Base-by-base conservation (phyloP, 2,329 filamentous ascomycete genomes). In the Trichophyton simii region DNA sequence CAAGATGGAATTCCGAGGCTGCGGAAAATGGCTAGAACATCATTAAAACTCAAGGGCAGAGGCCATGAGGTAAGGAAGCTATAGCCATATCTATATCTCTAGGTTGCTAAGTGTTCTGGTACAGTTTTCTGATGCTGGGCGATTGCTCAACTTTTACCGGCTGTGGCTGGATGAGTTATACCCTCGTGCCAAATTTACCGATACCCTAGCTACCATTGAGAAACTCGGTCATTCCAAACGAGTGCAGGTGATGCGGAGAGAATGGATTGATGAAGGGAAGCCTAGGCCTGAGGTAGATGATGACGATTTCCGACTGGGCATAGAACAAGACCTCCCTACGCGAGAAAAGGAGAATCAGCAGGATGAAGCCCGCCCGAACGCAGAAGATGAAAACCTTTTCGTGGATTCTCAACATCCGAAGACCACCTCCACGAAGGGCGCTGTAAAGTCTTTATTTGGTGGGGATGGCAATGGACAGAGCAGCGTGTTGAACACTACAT, bases 121-220 rank as follows among this genome's bases (percentile, higher is more conserved):
- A 54, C 60, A 92, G 86, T 97, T 94, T 74, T 86, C 87, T 18
- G 94, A 99, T 71, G 84, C 91, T 9, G 83, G 86, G 0, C 84
- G 86, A 15, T 81, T 99, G 25, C 80, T 99, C 57, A 89, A 88
- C 25, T 89, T 95, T 71, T 99, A 97, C 71, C 94, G 97, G 72
- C 75, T 96, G 61, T 99, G 94, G 94, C 87, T 99, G 1, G 92
- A 99, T 74, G 91, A 96, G 70, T 79, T 99, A 11, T 99, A 91
- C 70, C 94, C 94, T 11, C 91, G 95, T 70, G 94, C 92, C 3
- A 92, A 91, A 69, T 99, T 99, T 69, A 82, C 88, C 57, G 94
- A 99, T 69, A 94, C 88, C 2, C 78, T 97, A 5, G 78, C 81
- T 44, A 96, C 97, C 78, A 89, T 97, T 1, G 94, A 99, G 73